These are phyloP conservation scores for Nothopassalora personata DNA, from an alignment of 2,329 filamentous ascomycete genomes.

Conservation along the genomic window DNA sequence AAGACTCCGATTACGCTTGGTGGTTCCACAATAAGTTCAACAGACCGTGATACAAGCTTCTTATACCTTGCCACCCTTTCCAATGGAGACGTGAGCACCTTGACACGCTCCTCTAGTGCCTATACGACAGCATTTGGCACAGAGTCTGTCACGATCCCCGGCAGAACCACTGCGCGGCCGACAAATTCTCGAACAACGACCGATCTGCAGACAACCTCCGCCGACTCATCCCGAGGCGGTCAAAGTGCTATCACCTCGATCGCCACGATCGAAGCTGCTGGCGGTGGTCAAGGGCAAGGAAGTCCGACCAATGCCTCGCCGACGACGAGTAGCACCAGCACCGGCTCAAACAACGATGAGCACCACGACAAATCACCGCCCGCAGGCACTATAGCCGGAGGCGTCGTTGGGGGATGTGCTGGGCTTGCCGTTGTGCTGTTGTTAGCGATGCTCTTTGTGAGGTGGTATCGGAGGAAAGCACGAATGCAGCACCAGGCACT, in stretches of 20 bases:
- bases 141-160: slow-evolving; percentile 20
- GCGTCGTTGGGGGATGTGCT: slow-evolving; percentile 58
- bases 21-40: slow-evolving; percentile 6
- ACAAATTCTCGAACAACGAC: slow-evolving; percentile 1
- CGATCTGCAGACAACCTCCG: background rate
- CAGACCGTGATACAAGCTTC: slow-evolving; percentile 14
- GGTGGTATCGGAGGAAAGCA: slow-evolving; percentile 43
- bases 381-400: slow-evolving; percentile 54
- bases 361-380: slow-evolving; percentile 29
- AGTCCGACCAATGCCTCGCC: slow-evolving; percentile 8
- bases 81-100: slow-evolving; percentile 22
- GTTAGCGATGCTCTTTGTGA: slow-evolving; percentile 49
- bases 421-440: slow-evolving; percentile 50
- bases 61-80: slow-evolving; percentile 20
- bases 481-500: slow-evolving; percentile 24
- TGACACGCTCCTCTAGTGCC: slow-evolving; percentile 18
- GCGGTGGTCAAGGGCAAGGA: slow-evolving; percentile 3
- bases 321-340: slow-evolving; percentile 7
- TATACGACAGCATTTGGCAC: slow-evolving; percentile 28
- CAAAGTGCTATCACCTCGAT: slow-evolving; percentile 15
- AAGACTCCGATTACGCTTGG: slow-evolving; percentile 15
- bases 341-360: slow-evolving; percentile 1
- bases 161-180: slow-evolving; percentile 3
- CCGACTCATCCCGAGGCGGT: background rate
- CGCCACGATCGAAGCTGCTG: slow-evolving; percentile 5